Base-by-base conservation (phyloP, 495 filamentous ascomycete genomes). In the Paragyromitra xinjiangensis region DNA sequence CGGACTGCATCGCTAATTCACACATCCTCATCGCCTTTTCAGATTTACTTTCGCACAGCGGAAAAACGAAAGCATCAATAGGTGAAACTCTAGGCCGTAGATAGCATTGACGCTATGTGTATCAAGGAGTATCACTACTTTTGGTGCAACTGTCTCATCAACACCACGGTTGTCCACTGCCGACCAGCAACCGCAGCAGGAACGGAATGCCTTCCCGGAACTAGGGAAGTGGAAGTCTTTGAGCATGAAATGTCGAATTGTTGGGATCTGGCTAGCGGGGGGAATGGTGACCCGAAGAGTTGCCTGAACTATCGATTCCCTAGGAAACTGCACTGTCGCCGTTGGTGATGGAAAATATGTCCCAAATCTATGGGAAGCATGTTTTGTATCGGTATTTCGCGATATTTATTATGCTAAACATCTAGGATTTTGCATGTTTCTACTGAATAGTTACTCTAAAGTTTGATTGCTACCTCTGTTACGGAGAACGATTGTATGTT, bases 111-210 rank as follows among this genome's bases (percentile, higher is more conserved):
- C 34, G 8, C 6, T 42, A 69, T 74, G 71, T 69, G 63, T 5
- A 51, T 68, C 39, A 68, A 29, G 19, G 71, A 74, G 53, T 68
- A 68, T 53, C 63, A 73, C 24, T 73, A 67, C 26, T 39, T 73
- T 26, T 66, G 53, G 71, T 74, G 71, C 50, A 73, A 67, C 39
- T 67, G 71, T 19, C 71, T 74, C 62, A 74, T 74, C 42, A 69
- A 42, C 14, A 74, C 53, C 6, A 62, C 58, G 40, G 67, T n/a
- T 7, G 70, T 67, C 9, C 24, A 73, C 34, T 73, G 62, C 24
- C 34, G 63, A 55, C 48, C 26, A 66, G 71, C 63, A 44, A 67
- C 12, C 12, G 39, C 11, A 11, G 69, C 44, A 53, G 64, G 19
- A 44, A 59, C 40, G 5, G 24, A 61, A 67, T 73, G 63, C n/a